A percentile compares a stretch with the other conserved stretches of the same genome.
phyloP scores from a whole-genome alignment of 306 rosid species.

The Acacia confusa region DNA sequence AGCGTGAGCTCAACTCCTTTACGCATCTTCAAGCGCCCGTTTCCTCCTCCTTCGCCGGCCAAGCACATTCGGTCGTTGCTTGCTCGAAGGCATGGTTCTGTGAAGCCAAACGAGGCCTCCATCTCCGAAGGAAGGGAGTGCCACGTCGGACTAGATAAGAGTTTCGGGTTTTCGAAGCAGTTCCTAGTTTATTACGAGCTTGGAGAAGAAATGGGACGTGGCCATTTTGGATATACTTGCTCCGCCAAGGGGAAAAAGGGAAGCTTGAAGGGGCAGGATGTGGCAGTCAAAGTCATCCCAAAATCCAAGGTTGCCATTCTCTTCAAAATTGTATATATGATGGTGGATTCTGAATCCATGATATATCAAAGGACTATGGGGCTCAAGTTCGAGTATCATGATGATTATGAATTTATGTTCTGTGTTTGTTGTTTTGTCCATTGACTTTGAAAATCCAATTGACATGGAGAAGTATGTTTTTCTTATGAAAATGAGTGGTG shows the following conservation, averaged over 20 bases:
- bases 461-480: neutral
- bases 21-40: slow-evolving; percentile 50
- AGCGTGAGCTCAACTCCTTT: slow-evolving; percentile 58
- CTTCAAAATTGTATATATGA: neutral
- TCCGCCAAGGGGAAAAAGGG: slow-evolving; percentile 60
- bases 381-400: neutral
- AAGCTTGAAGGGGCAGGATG: slow-evolving; percentile 57
- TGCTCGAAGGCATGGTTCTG: slow-evolving; percentile 58
- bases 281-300: slow-evolving; percentile 68
- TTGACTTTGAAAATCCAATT: neutral
- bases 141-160: slow-evolving; percentile 50
- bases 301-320: slow-evolving; percentile 54
- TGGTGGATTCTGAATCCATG: neutral
- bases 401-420: neutral
- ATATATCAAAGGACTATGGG: neutral
- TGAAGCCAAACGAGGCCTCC: slow-evolving; percentile 59
- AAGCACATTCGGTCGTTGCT: slow-evolving; percentile 67
- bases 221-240: slow-evolving; percentile 75
- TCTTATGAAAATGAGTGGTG: slow-evolving; percentile 19
- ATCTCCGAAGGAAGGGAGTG: slow-evolving; percentile 68
- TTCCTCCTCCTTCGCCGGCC: slow-evolving; percentile 72
- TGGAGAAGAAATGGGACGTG: slow-evolving; percentile 68
- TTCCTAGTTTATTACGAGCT: slow-evolving; percentile 48
- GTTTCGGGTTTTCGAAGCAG: slow-evolving; percentile 49
- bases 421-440: slow-evolving; percentile 1